These are phyloP conservation scores for Coemansia javaensis DNA, from an alignment of 192 early-diverging fungal species.

Conservation along the genomic window DNA sequence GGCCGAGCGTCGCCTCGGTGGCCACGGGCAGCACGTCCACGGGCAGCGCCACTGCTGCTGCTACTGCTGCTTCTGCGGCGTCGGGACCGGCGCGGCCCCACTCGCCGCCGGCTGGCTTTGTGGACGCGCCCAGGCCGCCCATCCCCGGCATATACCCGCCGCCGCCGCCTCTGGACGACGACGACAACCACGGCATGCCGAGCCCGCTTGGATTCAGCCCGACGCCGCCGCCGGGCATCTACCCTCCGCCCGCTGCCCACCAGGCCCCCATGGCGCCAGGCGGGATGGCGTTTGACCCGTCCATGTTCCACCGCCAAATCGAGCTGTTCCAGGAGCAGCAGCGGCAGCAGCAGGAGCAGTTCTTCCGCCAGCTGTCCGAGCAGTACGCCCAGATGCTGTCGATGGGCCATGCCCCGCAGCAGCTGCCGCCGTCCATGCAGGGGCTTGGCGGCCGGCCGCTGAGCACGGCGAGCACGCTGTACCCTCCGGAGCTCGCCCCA, in stretches of 20 bases:
- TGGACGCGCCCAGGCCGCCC: no score
- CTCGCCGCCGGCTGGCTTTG: background rate
- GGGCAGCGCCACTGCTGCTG: no score
- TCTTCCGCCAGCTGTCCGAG: conserved; percentile 28
- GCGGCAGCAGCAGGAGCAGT: conserved; percentile 39
- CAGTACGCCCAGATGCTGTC: conserved; percentile 27
- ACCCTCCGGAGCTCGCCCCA: no score
- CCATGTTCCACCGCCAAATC: conserved; percentile 31
- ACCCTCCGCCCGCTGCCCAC: background rate
- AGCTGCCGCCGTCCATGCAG: background rate
- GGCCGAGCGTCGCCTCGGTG: background rate
- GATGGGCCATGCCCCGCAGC: background rate
- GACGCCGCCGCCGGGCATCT: background rate
- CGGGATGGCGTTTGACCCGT: background rate
- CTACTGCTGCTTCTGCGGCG: no score
- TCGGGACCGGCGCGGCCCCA: background rate
- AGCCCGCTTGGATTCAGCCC: no score
- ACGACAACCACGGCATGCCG: no score
- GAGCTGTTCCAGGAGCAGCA: conserved; percentile 46
- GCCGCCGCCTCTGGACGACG: background rate
- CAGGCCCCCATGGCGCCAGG: background rate
- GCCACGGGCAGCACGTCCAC: no score
- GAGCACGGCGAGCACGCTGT: no score
- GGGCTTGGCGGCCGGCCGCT: background rate
- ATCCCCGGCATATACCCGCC: background rate